phyloP scores from a whole-genome alignment of 2,329 filamentous ascomycete genomes.

The Thielaviopsis ethacetica region DNA sequence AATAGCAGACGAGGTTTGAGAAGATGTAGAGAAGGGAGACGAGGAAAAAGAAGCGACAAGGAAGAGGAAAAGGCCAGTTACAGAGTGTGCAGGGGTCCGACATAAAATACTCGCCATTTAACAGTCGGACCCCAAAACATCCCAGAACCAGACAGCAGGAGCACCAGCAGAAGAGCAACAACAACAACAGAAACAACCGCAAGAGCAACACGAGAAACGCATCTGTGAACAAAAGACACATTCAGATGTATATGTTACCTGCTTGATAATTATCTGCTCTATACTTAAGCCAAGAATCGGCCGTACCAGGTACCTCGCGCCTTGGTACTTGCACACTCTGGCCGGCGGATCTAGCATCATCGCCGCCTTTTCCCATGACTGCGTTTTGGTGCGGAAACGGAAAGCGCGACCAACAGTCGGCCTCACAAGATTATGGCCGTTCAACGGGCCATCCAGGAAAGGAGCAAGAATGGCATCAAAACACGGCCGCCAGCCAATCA shows the following conservation, averaged over 20 bases:
- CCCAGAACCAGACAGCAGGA: background rate
- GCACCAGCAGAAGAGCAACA: background rate
- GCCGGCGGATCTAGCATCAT: background rate
- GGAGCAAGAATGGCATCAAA: background rate
- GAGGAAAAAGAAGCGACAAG: background rate
- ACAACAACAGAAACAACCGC: background rate
- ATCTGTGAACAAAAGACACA: no score
- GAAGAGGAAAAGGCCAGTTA: background rate
- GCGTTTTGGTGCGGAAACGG: background rate
- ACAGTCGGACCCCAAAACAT: background rate
- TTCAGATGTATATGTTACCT: background rate
- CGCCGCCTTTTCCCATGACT: background rate
- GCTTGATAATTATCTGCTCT: background rate
- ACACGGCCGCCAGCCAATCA: background rate
- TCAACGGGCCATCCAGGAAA: background rate
- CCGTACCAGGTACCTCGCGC: background rate
- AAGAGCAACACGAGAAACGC: no score
- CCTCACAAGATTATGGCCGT: no score
- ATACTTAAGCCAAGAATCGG: background rate
- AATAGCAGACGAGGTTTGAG: constrained; percentile 3
- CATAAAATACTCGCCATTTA: background rate
- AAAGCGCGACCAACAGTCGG: background rate
- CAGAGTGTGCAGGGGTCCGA: background rate
- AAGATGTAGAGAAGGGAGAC: constrained; percentile 3
- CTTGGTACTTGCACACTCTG: background rate